Evolutionary conservation across 768 basidiomycete species (phyloP), one percentile per base, ranked within the genome.

Genomic region (Saitozyma podzolica): DNA sequence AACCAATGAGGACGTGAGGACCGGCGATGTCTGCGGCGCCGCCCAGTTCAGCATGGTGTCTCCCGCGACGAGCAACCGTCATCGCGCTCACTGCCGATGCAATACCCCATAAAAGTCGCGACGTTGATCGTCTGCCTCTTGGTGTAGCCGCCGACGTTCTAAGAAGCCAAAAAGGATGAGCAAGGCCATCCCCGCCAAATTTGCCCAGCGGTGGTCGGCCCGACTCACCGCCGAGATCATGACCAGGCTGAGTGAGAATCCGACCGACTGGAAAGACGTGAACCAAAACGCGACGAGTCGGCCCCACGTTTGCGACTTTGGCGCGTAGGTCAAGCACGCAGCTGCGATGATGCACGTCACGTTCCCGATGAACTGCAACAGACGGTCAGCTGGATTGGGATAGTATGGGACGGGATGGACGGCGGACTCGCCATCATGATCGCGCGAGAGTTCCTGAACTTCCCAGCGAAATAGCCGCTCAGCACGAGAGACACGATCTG

Each of bases 211-310:
- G 65, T 40, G 61, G 50, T 51, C 40, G 13, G 64, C 48, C 67
- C 61, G 43, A 71, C 63, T 14, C 13, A n/a, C 13, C 45, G 73
- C 54, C 54, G 76, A 68, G 58, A 74, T 64, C 62, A 70, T 76
- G 45, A 75, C 70, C 9, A 78, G 65, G 19, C 64, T 69, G 40
- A 72, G 50, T 1, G 62, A 56, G 59, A 72, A 72, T 4, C 70
- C 70, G 50, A 72, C 59, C 20, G 59, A 61, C 64, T 71, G 69
- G 62, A 76, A 74, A 0, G 61, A 52, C 0, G 76, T 78, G 63
- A 79, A 77, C 78, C 78, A 79, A 53, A 75, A 76, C 37, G 77
- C 75, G 48, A 80, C 72, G 6, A 80, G 65, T 14, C 79, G 68
- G 51, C 65, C 71, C 78, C 78, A 78, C 55, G 69, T 73, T 40